Percentiles rank a stretch among this genome's conserved stretches.
Conservation (phyloP, 441 rosid genomes). For the Populus hybrid region DNA sequence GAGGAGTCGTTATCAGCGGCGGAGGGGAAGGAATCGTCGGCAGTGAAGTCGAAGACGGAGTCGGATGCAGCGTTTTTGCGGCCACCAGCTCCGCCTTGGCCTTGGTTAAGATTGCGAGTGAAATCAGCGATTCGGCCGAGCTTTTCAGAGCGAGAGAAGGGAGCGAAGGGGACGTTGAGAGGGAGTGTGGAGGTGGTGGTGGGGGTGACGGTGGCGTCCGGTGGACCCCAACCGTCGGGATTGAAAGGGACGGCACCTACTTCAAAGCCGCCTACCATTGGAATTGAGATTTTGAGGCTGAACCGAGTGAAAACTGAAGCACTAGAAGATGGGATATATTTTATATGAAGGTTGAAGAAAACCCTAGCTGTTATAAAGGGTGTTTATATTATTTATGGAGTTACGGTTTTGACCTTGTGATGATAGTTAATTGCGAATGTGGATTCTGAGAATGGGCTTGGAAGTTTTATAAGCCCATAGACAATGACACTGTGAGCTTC, state of each 20-base stretch:
- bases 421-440: not conserved
- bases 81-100: conserved; percentile 27
- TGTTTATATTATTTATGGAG: not conserved
- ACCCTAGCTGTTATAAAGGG: not conserved
- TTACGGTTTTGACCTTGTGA: not conserved
- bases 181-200: conserved; percentile 43
- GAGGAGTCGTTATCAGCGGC: conserved; percentile 61
- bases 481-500: not conserved
- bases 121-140: conserved; percentile 90
- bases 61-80: conserved; percentile 39
- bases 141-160: conserved; percentile 84
- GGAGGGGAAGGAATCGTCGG: conserved; percentile 61
- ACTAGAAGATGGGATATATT: not conserved
- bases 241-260: conserved; percentile 22
- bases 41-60: conserved; percentile 67
- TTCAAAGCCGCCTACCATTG: conserved; percentile 51
- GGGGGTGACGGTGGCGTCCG: conserved; percentile 40
- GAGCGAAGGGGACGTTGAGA: conserved; percentile 56
- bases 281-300: not conserved
- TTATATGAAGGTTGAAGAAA: not conserved
- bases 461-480: not conserved
- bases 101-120: conserved; percentile 45
- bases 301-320: not conserved
- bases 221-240: conserved; percentile 91
- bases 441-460: not conserved